These are phyloP conservation scores for Cladophialophora psammophila DNA, from an alignment of 2,329 filamentous ascomycete species.

Conservation along the genomic window DNA sequence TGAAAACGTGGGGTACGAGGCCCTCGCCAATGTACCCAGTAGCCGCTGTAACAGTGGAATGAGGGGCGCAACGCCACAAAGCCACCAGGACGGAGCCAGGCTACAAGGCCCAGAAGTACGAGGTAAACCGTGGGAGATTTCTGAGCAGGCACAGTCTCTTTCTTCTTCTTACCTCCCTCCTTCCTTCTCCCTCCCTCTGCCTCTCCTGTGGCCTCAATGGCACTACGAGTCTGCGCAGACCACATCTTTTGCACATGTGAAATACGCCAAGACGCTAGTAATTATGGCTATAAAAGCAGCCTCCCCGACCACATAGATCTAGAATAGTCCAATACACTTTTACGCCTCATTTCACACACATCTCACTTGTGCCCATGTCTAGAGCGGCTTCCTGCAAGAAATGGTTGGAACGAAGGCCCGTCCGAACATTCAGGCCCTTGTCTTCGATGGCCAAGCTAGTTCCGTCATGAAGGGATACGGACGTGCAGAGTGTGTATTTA, in stretches of 20 bases:
- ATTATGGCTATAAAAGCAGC: too few relatives aligned
- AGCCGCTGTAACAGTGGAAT: neutral
- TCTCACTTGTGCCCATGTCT: neutral
- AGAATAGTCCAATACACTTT: too few relatives aligned
- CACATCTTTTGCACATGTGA: too few relatives aligned
- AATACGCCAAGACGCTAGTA: too few relatives aligned
- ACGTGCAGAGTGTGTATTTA: neutral
- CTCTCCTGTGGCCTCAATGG: too few relatives aligned
- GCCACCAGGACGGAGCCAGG: neutral
- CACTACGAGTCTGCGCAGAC: too few relatives aligned
- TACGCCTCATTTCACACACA: too few relatives aligned
- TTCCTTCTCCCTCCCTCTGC: too few relatives aligned
- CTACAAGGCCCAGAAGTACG: neutral
- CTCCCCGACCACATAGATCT: too few relatives aligned
- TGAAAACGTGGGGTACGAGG: slow-evolving; percentile 32
- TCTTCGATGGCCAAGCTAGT: neutral
- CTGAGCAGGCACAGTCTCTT: neutral
- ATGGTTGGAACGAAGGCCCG: neutral
- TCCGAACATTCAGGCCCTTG: neutral
- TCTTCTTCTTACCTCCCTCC: neutral
- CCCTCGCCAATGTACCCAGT: neutral
- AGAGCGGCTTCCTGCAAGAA: neutral
- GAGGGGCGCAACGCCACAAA: neutral
- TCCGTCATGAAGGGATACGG: neutral
- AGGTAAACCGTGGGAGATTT: too few relatives aligned